Base-by-base conservation (phyloP, 2,329 filamentous ascomycete species). In the Botrytis elliptica region DNA sequence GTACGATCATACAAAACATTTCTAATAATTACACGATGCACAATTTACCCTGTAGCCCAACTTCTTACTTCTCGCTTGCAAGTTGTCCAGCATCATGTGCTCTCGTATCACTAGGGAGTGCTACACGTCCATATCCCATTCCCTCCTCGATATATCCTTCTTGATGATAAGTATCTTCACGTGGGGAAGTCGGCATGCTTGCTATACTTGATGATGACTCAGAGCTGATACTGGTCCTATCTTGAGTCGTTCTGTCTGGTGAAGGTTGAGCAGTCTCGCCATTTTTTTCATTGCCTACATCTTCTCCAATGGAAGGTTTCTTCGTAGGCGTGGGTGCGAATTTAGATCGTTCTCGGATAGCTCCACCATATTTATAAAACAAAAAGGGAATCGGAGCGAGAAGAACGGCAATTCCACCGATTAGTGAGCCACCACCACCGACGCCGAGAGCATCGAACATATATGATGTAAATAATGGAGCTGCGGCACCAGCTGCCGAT, bases 401-500 rank as follows among this genome's bases (percentile, higher is more conserved):
- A 10, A 79, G 44, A 3, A 90, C 77, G 0, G 85, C 85, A 25
- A 89, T 82, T 72, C 90, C 88, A 0, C 78, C 84, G 42, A 85
- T 80, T 2, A 86, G 74, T 36, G 82, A 85, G 20, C 86, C 86
- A 1, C 77, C 87, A 86, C 80, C 92, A 76, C 81, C 90, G 79
- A 80, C 88, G 79, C 78, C 85, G 3, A 87, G 80, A 59, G 82
- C 82, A 9, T 82, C 78, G 73, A 82, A 83, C 81, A 83, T 82
- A 20, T 84, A 83, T 0, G 85, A 82, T 0, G 89, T 90, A 18
- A 89, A 89, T 2, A 92, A 82, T 0, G 90, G 90, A 1, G 92
- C 85, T 0, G 89, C 82, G 9, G 90, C 91, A 18, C 90, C 92
- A 75, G 91, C 90, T 9, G 86, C 84, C 14, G 86, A 89, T n/a